Conservation (phyloP, 352 stramenopile genomes). For the Pythium grandisporangium region DNA sequence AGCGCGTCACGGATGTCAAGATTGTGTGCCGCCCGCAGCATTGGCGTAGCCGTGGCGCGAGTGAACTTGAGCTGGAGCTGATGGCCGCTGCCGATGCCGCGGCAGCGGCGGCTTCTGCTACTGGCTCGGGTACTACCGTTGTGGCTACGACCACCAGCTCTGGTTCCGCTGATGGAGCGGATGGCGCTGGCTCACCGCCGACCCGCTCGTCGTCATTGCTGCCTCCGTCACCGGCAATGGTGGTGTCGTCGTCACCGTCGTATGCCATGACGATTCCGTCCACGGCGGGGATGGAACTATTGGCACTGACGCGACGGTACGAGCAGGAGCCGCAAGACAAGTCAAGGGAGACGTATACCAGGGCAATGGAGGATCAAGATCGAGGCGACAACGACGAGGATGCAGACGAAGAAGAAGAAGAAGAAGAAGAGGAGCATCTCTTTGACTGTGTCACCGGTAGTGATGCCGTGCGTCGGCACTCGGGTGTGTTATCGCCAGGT, state of each 20-base stretch:
- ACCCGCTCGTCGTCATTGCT: no score
- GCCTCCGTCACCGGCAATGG: no score
- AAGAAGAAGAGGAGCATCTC: constrained; percentile 23
- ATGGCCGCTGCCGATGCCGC: constrained; percentile 1
- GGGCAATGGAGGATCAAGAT: no score
- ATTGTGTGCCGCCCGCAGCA: constrained; percentile 17
- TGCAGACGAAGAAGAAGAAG: background rate
- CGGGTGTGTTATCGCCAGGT: no score
- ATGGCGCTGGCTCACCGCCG: no score
- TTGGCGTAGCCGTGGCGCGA: no score
- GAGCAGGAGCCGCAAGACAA: no score
- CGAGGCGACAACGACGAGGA: background rate
- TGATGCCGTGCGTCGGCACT: constrained; percentile 16
- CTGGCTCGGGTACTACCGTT: background rate
- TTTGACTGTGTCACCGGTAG: constrained; percentile 58
- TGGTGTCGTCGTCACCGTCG: background rate
- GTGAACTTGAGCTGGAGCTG: no score
- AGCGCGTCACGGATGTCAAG: constrained; percentile 52
- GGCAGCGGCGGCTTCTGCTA: background rate
- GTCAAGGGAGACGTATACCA: no score
- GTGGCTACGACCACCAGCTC: background rate
- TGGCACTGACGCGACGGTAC: no score
- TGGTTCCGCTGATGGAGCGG: no score
- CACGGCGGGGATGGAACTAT: no score
- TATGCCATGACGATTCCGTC: background rate